Conservation (phyloP, 768 basidiomycete species). For the Leucocoprinus sp. region DNA sequence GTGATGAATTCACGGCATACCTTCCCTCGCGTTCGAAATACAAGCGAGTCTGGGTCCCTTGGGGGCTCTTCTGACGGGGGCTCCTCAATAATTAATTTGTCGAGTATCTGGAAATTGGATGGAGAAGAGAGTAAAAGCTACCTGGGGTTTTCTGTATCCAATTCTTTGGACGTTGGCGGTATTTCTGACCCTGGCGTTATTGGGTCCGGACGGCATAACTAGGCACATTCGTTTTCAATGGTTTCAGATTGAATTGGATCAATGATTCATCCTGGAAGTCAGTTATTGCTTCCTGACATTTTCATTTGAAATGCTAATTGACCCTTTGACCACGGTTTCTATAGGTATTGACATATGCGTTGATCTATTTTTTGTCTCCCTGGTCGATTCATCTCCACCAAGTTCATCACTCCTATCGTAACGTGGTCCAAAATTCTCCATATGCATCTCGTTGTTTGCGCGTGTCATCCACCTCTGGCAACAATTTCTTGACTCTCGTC, state of each 20-base stretch:
- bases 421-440: neutral
- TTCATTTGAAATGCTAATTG: neutral
- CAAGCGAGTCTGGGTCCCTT: constrained; percentile 18
- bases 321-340: neutral
- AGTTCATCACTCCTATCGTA: constrained; percentile 1
- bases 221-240: neutral
- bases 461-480: neutral
- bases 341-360: constrained; percentile 8
- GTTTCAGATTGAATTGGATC: constrained; percentile 3
- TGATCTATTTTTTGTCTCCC: constrained; percentile 6
- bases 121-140: constrained; percentile 60
- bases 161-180: constrained; percentile 24
- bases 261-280: constrained; percentile 9
- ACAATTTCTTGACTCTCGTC: neutral
- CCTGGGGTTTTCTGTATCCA: constrained; percentile 40
- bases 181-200: constrained; percentile 3
- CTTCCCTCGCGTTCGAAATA: constrained; percentile 22
- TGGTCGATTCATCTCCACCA: neutral
- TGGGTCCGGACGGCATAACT: constrained; percentile 3
- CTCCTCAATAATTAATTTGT: neutral
- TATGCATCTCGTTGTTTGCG: neutral
- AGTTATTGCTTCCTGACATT: neutral
- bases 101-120: constrained; percentile 67
- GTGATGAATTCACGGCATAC: constrained; percentile 19
- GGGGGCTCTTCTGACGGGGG: constrained; percentile 8